phyloP scores from a whole-genome alignment of 1,139 yeast species.

The Candida labiduridarum region DNA sequence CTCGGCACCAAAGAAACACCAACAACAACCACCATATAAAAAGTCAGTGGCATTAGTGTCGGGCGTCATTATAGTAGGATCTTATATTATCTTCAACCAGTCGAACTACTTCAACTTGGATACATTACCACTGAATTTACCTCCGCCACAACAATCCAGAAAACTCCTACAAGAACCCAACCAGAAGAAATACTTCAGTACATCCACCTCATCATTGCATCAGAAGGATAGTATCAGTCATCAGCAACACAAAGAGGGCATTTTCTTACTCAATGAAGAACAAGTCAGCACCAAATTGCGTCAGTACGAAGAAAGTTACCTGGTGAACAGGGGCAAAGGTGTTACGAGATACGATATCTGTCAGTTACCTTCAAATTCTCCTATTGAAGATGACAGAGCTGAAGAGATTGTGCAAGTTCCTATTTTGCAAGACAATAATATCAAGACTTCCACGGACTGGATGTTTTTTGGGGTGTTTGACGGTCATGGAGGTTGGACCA shows the following conservation, averaged over 20 bases:
- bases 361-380: conserved; percentile 88
- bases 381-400: conserved; percentile 92
- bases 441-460: conserved; percentile 73
- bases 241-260: conserved; percentile 49
- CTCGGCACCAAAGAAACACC: conserved; percentile 7
- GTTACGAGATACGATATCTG: conserved; percentile 88
- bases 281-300: conserved; percentile 74
- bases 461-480: conserved; percentile 95
- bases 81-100: conserved; percentile 45
- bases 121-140: conserved; percentile 29
- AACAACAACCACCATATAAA: conserved; percentile 18
- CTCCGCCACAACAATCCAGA: conserved; percentile 15
- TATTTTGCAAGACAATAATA: conserved; percentile 54
- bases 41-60: conserved; percentile 45
- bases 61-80: conserved; percentile 50
- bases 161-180: conserved; percentile 3
- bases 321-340: conserved; percentile 86
- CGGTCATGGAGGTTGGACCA: conserved; percentile 98
- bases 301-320: conserved; percentile 76
- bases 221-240: conserved; percentile 42
- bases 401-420: conserved; percentile 88
- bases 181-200: conserved; percentile 36
- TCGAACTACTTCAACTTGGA: conserved; percentile 47
- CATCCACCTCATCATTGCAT: conserved; percentile 47
- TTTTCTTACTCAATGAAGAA: conserved; percentile 61